Evolutionary conservation across 345 rosid species (phyloP).

Genomic region (Dipteronia dyeriana): DNA sequence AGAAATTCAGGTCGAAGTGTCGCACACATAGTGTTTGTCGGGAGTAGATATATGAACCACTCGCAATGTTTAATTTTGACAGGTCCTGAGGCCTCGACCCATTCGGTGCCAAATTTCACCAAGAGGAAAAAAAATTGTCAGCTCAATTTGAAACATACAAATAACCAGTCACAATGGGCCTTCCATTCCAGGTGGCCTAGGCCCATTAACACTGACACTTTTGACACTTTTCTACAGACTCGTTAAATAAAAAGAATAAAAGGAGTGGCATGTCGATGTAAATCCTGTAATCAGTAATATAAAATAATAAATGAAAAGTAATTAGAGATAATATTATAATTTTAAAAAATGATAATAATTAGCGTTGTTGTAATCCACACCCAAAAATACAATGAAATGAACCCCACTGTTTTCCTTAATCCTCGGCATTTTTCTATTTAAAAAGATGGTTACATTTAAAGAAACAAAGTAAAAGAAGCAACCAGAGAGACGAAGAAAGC

Average conservation of each 20-base stretch:
- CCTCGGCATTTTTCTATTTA: slow-evolving; percentile 4
- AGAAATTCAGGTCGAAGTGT: no score
- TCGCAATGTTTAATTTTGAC: no score
- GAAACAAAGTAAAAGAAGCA: not conserved
- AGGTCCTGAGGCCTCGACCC: no score
- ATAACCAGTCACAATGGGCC: no score
- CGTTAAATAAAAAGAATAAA: not conserved
- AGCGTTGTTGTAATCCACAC: slow-evolving; percentile 14
- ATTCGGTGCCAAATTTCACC: no score
- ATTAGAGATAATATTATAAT: not conserved
- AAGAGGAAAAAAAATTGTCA: no score
- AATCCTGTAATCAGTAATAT: no score
- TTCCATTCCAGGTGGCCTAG: not conserved
- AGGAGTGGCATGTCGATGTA: no score
- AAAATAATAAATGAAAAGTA: no score
- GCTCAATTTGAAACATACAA: no score
- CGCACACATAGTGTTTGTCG: no score
- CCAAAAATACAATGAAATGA: not conserved
- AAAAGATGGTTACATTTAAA: not conserved
- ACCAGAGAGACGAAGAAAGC: not conserved
- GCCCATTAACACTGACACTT: not conserved
- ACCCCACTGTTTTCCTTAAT: slow-evolving; percentile 4
- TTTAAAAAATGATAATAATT: not conserved
- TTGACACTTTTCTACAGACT: not conserved
- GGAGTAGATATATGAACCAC: no score